Percentiles rank a stretch among this genome's conserved stretches.
Conservation (phyloP, 176 grass and related monocot species). For the Oryza nivara region DNA sequence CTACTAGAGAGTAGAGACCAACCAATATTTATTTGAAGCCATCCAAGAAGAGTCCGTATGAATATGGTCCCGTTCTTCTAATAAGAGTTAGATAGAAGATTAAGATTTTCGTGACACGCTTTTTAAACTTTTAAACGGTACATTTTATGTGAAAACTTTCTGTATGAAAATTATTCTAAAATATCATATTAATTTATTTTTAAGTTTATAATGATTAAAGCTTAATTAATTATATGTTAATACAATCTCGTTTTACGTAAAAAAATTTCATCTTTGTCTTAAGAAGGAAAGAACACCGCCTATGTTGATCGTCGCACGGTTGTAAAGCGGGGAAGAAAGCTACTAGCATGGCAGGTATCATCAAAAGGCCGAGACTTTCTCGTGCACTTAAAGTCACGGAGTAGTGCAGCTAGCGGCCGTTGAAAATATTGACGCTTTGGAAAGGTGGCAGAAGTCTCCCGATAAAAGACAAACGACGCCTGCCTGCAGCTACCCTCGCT, state of each 20-base stretch:
- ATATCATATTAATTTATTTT: no score
- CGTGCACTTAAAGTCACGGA: slow-evolving; percentile 38
- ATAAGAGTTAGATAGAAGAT: no score
- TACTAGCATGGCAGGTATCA: background rate
- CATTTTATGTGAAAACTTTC: no score
- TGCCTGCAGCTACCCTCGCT: background rate
- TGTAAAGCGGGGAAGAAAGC: slow-evolving; percentile 11
- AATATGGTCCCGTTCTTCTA: background rate
- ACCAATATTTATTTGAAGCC: background rate
- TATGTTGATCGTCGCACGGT: background rate
- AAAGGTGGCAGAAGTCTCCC: slow-evolving; percentile 33
- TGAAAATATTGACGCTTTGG: slow-evolving; percentile 21
- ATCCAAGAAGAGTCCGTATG: background rate
- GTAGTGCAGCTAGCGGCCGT: background rate
- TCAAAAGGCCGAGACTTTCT: slow-evolving; percentile 38
- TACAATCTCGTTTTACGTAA: no score
- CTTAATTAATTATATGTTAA: no score
- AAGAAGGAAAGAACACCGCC: no score
- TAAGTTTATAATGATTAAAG: no score
- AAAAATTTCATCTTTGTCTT: no score
- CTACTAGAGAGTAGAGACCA: no score
- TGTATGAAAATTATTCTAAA: no score
- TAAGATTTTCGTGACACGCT: no score
- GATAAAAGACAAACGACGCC: slow-evolving; percentile 44
- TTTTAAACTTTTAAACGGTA: no score